Base-by-base conservation (phyloP, 2,329 filamentous ascomycete genomes). In the Botrytis squamosa region DNA sequence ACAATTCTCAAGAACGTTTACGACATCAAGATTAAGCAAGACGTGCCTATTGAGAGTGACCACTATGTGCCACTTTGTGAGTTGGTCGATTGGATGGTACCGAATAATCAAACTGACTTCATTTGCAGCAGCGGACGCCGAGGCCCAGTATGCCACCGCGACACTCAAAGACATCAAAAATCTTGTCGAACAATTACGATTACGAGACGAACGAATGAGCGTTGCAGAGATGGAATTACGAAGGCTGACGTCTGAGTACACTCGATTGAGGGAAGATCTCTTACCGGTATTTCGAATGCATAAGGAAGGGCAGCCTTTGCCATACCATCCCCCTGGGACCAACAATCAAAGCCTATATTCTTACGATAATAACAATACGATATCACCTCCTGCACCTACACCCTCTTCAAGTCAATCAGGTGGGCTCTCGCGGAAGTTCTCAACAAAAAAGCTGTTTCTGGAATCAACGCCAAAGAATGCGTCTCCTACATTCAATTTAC, bases 1-100 rank as follows among this genome's bases (percentile, higher is more conserved):
- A 97, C 94, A 36, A 97, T 99, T 74, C 87, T 99, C 74, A 98
- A 98, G 85, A 95, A 91, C 79, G 94, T 98, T 72, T 98, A 98
- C 84, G 95, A 98, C 81, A 91, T 96, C 80, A 99, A 99, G 85
- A 92, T 95, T 82, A 94, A 94, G 77, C 95, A 98, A 81, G 94
- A 97, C 79, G 89, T 98, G 75, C 92, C 93, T 25, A 89, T 98
- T 79, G 95, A 98, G 81, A 91, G 92, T 75, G 95, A 98, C 80
- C 93, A 98, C 82, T 99, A 98, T 82, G 88, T 98, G 70, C 96
- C 96, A 55, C 86, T 96, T 69, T 96, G 95, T 97, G 91, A 79
- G 92, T 86, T 29, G 25, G 38, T 25, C 62, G 33, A 49, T 33
- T 22, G 12, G n/a, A 68, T 42, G n/a, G n/a, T 33, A 18, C n/a